A percentile compares a stretch with the other conserved stretches of the same genome.
Evolutionary conservation across 2,329 filamentous ascomycete species (phyloP).

Genomic region (Lojkania enalia): DNA sequence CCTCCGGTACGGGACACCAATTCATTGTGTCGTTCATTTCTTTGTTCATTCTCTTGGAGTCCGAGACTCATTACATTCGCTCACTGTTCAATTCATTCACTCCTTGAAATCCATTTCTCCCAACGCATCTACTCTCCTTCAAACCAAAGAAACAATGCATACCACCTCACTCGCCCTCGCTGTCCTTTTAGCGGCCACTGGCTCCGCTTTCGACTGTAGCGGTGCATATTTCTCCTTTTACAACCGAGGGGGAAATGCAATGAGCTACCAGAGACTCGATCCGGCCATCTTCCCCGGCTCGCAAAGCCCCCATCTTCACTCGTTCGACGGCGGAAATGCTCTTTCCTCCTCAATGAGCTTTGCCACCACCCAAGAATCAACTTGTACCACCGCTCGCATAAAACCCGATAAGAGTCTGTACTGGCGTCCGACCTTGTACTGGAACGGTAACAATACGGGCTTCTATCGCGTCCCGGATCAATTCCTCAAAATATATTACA

Average conservation of each 20-base stretch:
- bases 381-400: slow-evolving; percentile 43
- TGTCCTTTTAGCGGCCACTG: slow-evolving; percentile 36
- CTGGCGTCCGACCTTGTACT: slow-evolving; percentile 45
- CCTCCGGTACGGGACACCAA: slow-evolving; percentile 41
- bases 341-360: slow-evolving; percentile 33
- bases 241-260: slow-evolving; percentile 37
- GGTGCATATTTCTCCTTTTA: slow-evolving; percentile 47
- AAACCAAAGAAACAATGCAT: slow-evolving; percentile 29
- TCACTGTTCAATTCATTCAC: slow-evolving; percentile 25
- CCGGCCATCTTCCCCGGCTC: slow-evolving; percentile 40
- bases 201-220: slow-evolving; percentile 38
- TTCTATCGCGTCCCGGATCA: slow-evolving; percentile 43
- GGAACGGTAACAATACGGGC: slow-evolving; percentile 41
- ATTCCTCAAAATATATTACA: slow-evolving; percentile 45
- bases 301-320: slow-evolving; percentile 42
- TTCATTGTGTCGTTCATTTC: slow-evolving; percentile 30
- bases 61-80: slow-evolving; percentile 39
- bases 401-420: slow-evolving; percentile 45
- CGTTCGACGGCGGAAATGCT: slow-evolving; percentile 44
- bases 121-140: background rate
- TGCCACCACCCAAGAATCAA: slow-evolving; percentile 30
- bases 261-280: slow-evolving; percentile 43
- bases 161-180: slow-evolving; percentile 31
- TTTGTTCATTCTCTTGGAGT: slow-evolving; percentile 32
- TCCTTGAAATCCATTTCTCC: slow-evolving; percentile 17